Conservation (phyloP, 257 asterid genomes). For the Nicotiana paniculata region DNA sequence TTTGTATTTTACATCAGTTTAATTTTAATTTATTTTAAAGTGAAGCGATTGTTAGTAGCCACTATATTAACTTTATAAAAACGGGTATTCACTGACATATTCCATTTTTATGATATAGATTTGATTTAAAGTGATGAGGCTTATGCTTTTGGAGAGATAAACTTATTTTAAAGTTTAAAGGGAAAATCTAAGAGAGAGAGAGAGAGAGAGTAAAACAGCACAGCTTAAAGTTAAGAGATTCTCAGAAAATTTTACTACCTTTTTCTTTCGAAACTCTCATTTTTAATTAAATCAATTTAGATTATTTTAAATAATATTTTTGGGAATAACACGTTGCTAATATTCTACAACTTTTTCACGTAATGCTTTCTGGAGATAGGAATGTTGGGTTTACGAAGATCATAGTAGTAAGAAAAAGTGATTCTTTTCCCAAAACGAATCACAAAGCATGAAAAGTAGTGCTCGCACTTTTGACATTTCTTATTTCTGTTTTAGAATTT, state of each 20-base stretch:
- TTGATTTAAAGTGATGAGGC: slow-evolving; percentile 35
- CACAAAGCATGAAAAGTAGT: slow-evolving; percentile 54
- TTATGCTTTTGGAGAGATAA: slow-evolving; percentile 33
- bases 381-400: slow-evolving; percentile 52
- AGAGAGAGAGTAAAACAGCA: background rate
- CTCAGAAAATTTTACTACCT: slow-evolving; percentile 10
- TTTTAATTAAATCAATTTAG: background rate
- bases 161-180: background rate
- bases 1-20: background rate
- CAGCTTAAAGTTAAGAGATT: slow-evolving; percentile 30
- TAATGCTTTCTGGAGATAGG: slow-evolving; percentile 52
- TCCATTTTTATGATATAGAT: slow-evolving; percentile 35
- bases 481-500: slow-evolving; percentile 36
- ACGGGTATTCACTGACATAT: slow-evolving; percentile 31
- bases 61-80: slow-evolving; percentile 21
- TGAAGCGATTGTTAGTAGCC: background rate
- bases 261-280: background rate
- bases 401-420: slow-evolving; percentile 29
- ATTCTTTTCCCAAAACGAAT: slow-evolving; percentile 46
- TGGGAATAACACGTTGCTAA: slow-evolving; percentile 14
- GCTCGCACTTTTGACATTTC: slow-evolving; percentile 32
- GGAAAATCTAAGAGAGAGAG: background rate
- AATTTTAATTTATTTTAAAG: background rate
- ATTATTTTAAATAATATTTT: background rate
- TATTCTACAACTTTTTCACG: slow-evolving; percentile 31